Evolutionary conservation across 805 yeast genomes (phyloP).

Genomic region (Myxozyma mucilagina): DNA sequence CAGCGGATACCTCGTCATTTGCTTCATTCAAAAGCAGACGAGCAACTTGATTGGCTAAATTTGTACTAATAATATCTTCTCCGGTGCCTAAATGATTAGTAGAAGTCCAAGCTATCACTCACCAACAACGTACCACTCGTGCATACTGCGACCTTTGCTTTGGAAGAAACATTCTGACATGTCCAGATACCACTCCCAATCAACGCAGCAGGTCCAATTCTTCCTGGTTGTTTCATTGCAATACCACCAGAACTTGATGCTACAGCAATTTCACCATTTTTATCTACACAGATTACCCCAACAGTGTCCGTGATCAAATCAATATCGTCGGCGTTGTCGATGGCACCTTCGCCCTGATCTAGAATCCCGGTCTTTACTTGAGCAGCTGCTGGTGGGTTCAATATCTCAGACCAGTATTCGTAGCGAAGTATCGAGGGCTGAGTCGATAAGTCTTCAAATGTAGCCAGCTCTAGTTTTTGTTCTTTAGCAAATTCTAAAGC

Average conservation of each 20-base stretch:
- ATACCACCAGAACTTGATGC: constrained; percentile 47
- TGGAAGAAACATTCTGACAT: background rate
- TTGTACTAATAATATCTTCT: constrained; percentile 42
- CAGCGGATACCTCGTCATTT: background rate
- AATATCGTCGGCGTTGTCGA: constrained; percentile 2
- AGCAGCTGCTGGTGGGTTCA: constrained; percentile 4
- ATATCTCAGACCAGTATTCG: constrained; percentile 26
- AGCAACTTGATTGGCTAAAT: constrained; percentile 35
- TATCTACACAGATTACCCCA: constrained; percentile 43
- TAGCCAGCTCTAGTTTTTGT: constrained; percentile 20
- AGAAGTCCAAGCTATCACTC: background rate
- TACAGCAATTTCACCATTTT: constrained; percentile 34
- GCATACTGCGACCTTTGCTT: constrained; percentile 34
- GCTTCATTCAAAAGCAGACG: background rate
- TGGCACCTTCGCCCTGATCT: background rate
- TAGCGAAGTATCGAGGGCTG: constrained; percentile 21
- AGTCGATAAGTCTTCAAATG: constrained; percentile 26
- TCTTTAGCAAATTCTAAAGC: constrained; percentile 38
- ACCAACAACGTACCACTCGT: constrained; percentile 39
- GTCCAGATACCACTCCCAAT: constrained; percentile 43
- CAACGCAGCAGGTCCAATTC: constrained; percentile 48
- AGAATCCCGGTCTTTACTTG: background rate
- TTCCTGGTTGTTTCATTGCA: constrained; percentile 41
- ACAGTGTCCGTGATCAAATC: constrained; percentile 41
- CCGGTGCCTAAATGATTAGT: constrained; percentile 35